phyloP scores from a whole-genome alignment of 2,329 filamentous ascomycete species.

The Penicillium psychrosexuale region DNA sequence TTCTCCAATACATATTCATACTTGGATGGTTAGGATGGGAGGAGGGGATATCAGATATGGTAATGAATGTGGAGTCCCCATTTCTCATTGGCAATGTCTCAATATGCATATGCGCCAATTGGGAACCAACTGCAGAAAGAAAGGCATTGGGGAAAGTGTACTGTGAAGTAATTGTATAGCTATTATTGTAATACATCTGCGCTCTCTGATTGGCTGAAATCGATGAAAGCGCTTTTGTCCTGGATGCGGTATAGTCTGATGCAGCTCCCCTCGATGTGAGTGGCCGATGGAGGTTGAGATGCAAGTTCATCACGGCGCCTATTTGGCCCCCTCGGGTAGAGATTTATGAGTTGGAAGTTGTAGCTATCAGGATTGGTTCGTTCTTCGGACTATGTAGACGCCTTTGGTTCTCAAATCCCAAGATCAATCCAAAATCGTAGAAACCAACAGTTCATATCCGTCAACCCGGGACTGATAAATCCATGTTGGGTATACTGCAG shows the following conservation, averaged over 20 bases:
- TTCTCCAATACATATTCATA: neutral
- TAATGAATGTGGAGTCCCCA: neutral
- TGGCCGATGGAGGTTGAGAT: neutral
- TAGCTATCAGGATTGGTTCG: neutral
- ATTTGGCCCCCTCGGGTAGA: neutral
- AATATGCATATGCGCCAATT: neutral
- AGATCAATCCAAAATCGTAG: neutral
- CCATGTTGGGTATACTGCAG: neutral
- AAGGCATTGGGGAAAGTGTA: neutral
- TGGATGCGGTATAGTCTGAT: constrained; percentile 1
- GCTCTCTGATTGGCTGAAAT: neutral
- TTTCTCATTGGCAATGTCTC: neutral
- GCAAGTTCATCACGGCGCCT: constrained; percentile 12
- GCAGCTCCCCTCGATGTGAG: constrained; percentile 2
- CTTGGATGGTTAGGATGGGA: neutral
- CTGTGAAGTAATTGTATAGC: constrained; percentile 1
- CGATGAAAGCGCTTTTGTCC: constrained; percentile 9
- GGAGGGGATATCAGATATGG: neutral
- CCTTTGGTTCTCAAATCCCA: neutral
- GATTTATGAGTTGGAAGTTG: neutral
- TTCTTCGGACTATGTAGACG: neutral
- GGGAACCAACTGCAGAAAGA: neutral
- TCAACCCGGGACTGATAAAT: neutral
- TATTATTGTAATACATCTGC: neutral
- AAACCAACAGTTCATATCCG: neutral